Evolutionary conservation across 2,329 filamentous ascomycete genomes (phyloP).

Genomic region (Colletotrichum theobromicola): DNA sequence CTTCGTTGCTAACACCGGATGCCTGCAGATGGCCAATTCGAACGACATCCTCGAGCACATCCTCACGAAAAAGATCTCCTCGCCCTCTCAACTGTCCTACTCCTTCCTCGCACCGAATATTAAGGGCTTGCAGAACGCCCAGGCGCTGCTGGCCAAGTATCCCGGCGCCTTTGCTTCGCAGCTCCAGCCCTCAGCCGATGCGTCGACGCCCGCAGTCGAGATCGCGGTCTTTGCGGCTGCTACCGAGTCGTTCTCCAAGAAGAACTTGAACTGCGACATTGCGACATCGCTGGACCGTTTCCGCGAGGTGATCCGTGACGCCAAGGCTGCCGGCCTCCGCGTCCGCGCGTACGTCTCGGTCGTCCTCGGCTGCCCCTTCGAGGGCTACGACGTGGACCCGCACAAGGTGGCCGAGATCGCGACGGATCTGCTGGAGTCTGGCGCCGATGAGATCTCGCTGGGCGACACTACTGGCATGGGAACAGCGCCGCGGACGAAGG

Average conservation of each 20-base stretch:
- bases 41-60: slow-evolving; percentile 75
- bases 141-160: slow-evolving; percentile 54
- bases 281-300: slow-evolving; percentile 75
- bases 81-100: slow-evolving; percentile 68
- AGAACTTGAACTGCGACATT: slow-evolving; percentile 84
- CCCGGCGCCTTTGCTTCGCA: slow-evolving; percentile 56
- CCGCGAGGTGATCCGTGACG: slow-evolving; percentile 70
- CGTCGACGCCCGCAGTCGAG: slow-evolving; percentile 61
- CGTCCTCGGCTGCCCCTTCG: slow-evolving; percentile 81
- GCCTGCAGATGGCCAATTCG: slow-evolving; percentile 75
- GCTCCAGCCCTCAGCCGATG: slow-evolving; percentile 44
- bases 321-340: slow-evolving; percentile 68
- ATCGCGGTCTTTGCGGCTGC: slow-evolving; percentile 83
- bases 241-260: slow-evolving; percentile 79
- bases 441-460: slow-evolving; percentile 88
- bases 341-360: slow-evolving; percentile 84
- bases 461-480: slow-evolving; percentile 94
- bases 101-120: slow-evolving; percentile 82
- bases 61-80: slow-evolving; percentile 60
- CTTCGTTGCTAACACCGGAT: neutral
- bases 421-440: slow-evolving; percentile 77
- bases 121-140: slow-evolving; percentile 72
- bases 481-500: slow-evolving; percentile 72
- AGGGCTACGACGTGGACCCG: slow-evolving; percentile 68
- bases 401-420: slow-evolving; percentile 70